phyloP scores from a whole-genome alignment of 1,139 yeast genomes.

The Entelexis sorbosivorans region DNA sequence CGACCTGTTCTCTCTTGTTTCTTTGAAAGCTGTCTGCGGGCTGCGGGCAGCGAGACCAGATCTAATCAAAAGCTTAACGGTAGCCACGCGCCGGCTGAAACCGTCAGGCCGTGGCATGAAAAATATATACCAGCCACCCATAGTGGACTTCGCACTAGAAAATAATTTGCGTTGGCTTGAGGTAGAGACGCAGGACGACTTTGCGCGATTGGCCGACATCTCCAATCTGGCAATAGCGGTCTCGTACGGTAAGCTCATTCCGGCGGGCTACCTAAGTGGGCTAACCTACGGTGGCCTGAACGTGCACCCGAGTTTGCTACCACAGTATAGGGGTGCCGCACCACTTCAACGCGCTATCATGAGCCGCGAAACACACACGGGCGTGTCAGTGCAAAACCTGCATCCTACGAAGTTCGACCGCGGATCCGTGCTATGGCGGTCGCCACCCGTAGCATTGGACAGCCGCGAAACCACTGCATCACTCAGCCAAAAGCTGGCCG shows the following conservation, averaged over 20 bases:
- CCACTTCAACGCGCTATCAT: slow-evolving; percentile 76
- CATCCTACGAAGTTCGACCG: slow-evolving; percentile 80
- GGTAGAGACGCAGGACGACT: slow-evolving; percentile 52
- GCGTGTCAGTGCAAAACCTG: slow-evolving; percentile 80
- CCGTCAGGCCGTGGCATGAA: slow-evolving; percentile 57
- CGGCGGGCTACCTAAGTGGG: slow-evolving; percentile 41
- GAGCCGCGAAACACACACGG: slow-evolving; percentile 53
- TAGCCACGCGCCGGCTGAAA: slow-evolving; percentile 55
- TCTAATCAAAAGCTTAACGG: slow-evolving; percentile 10
- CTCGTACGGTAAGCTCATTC: slow-evolving; percentile 76
- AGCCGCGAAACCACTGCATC: slow-evolving; percentile 23
- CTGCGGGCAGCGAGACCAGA: slow-evolving; percentile 25
- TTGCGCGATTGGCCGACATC: slow-evolving; percentile 33
- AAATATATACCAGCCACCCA: slow-evolving; percentile 42
- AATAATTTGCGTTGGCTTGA: slow-evolving; percentile 36
- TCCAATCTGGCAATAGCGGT: slow-evolving; percentile 68
- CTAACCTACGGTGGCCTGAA: slow-evolving; percentile 63
- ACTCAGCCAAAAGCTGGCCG: slow-evolving; percentile 43
- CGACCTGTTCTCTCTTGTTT: slow-evolving; percentile 42
- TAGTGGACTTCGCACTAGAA: slow-evolving; percentile 38
- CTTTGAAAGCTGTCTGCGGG: slow-evolving; percentile 41
- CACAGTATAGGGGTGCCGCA: slow-evolving; percentile 76
- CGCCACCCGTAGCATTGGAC: slow-evolving; percentile 35
- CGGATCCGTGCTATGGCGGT: slow-evolving; percentile 59
- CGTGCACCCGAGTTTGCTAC: slow-evolving; percentile 86